Conservation (phyloP, 78 protist genomes). For the Monosiga brevicollis region DNA sequence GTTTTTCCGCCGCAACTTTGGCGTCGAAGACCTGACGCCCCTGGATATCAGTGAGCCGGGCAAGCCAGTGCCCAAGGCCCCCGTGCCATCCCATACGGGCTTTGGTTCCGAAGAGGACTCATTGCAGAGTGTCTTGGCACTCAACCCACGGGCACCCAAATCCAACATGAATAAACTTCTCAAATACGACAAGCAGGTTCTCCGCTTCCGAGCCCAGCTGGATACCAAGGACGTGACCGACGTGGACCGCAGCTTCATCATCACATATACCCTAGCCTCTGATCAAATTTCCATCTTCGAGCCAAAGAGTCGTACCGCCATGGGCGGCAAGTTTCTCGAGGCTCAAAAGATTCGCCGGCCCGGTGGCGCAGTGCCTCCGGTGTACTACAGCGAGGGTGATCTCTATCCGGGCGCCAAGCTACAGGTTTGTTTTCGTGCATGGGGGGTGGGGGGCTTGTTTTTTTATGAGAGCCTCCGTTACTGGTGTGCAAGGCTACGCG, state of each 20-base stretch:
- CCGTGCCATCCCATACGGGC: conserved; percentile 23
- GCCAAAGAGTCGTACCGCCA: background rate
- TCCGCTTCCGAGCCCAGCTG: conserved; percentile 37
- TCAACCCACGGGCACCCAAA: conserved; percentile 17
- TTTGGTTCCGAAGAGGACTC: conserved; percentile 49
- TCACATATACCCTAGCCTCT: conserved; percentile 46
- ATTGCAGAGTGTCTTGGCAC: background rate
- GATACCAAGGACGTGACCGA: conserved; percentile 7
- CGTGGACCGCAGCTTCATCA: conserved; percentile 35
- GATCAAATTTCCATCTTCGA: conserved; percentile 49
- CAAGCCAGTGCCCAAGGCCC: background rate
- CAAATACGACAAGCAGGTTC: conserved; percentile 23
- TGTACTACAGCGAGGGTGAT: conserved; percentile 2
- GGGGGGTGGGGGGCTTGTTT: background rate
- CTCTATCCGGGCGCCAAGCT: conserved; percentile 23
- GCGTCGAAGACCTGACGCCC: background rate
- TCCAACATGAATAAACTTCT: conserved; percentile 14
- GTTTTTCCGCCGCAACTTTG: conserved; percentile 10
- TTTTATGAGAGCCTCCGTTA: background rate
- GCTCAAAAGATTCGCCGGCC: conserved; percentile 7
- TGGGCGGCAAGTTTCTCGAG: conserved; percentile 45
- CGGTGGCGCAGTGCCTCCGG: background rate
- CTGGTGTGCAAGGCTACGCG: background rate
- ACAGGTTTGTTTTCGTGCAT: background rate
- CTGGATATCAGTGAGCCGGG: background rate